Percentiles rank a stretch among this genome's conserved stretches.
Evolutionary conservation across 208 protist species (phyloP).

Genomic region (Leishmania tropica): DNA sequence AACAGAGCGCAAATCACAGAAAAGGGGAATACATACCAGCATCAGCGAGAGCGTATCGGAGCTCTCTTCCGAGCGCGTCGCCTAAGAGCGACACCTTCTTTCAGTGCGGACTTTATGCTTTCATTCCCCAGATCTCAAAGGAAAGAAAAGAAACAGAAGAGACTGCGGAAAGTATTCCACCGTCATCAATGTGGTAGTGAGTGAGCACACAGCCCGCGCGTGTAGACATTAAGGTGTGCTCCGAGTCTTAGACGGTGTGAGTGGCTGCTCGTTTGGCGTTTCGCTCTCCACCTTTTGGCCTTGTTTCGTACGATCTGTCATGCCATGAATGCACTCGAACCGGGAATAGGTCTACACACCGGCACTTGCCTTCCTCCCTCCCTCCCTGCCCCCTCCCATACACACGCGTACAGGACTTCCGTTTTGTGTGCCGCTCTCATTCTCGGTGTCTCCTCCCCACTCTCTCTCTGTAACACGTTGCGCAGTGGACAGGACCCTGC

Average conservation of each 20-base stretch:
- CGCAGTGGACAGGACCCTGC: background rate
- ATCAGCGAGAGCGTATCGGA: background rate
- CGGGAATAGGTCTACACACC: background rate
- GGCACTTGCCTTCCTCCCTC: background rate
- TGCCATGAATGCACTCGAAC: background rate
- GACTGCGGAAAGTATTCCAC: background rate
- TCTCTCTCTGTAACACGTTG: background rate
- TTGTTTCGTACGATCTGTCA: background rate
- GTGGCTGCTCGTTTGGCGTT: background rate
- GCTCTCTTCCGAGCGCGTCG: background rate
- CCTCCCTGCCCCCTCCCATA: background rate
- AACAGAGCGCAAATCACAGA: too few relatives aligned
- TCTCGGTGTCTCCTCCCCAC: background rate
- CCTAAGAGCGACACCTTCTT: background rate
- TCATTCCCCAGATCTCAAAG: background rate
- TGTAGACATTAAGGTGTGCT: background rate
- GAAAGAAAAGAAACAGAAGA: background rate
- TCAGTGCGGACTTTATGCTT: too few relatives aligned
- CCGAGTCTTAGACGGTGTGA: background rate
- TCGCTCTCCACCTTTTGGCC: background rate
- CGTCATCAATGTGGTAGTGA: background rate
- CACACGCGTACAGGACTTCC: background rate
- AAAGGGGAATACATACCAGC: too few relatives aligned
- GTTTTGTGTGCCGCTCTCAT: background rate
- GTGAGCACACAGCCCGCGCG: background rate